Conservation (phyloP, 441 rosid species). For the Mallotus japonicus region DNA sequence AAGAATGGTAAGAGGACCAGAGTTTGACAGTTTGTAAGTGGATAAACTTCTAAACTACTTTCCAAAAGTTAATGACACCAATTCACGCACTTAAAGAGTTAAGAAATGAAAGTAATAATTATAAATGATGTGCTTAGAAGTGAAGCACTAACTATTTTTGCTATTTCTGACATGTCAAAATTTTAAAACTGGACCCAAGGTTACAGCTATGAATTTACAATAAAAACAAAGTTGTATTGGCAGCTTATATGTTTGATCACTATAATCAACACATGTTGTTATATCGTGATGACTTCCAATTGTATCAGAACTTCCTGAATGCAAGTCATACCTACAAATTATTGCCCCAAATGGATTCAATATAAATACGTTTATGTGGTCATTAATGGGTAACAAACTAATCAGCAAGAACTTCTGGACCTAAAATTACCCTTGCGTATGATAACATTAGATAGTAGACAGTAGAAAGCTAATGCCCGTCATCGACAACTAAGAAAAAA, state of each 20-base stretch:
- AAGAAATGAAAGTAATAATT: background rate
- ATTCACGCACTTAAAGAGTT: background rate
- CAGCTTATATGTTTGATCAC: constrained; percentile 53
- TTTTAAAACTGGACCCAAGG: background rate
- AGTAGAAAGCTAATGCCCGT: no score
- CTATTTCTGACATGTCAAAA: background rate
- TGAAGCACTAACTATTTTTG: background rate
- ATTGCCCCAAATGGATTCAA: background rate
- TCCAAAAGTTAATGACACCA: background rate
- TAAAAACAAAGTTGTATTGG: constrained; percentile 9
- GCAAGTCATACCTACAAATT: constrained; percentile 57
- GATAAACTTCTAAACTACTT: background rate
- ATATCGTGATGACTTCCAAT: constrained; percentile 67
- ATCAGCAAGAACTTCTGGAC: no score
- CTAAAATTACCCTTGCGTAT: no score
- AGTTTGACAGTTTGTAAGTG: background rate
- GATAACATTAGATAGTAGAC: no score
- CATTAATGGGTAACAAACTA: no score
- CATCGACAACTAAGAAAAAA: no score
- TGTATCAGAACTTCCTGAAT: constrained; percentile 37
- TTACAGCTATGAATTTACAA: background rate
- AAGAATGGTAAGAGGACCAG: background rate
- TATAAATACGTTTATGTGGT: no score
- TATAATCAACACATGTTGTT: constrained; percentile 59
- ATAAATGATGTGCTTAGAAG: background rate